Evolutionary conservation across 228 moss, liverwort and hornwort genomes (phyloP), one percentile per base, ranked within the genome.

Genomic region (Sphagnum fallax): DNA sequence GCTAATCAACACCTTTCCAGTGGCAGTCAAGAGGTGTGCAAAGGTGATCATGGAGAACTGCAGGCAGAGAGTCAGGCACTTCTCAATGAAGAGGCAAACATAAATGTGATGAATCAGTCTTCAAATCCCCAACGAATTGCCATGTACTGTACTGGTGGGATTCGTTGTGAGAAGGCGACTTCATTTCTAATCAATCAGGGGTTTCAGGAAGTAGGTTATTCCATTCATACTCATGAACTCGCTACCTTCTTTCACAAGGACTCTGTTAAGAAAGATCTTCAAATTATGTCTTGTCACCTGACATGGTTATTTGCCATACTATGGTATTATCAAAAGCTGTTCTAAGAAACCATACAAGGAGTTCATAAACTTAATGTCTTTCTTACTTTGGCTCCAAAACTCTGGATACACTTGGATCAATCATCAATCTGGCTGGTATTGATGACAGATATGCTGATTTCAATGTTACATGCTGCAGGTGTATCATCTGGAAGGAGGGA

Each of bases 61-160:
- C 61, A 6, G 58, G 16, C 65, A 67, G 55, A 67, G 0, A 67
- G 65, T 49, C 71, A 67, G 60, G 69, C 57, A 6, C 4, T 13
- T 13, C 10, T 8, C 49, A 62, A 50, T 50, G 53, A 67, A 14
- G 66, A 67, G 58, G 68, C 53, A 62, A 70, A 74, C 1, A 68
- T 57, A 14, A 65, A 68, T 51, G 70, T 67, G 6, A 63, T 60
- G 9, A 32, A 53, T 47, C 67, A 68, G 69, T 74, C 71, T n/a
- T 65, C 57, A 62, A 83, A 66, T 75, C 85, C 78, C 0, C 80
- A 73, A 52, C 87, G 86, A 58, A 89, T 98, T 76, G 98, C 98
- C 7, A 92, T 98, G 98, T 98, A 98, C 70, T 98, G 98, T 79
- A 98, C 98, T 9, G 98, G 98, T 10, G 98, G 98, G 10, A 98